Conservation (phyloP, 176 grass and related monocot species). For the Triticum turgidum region DNA sequence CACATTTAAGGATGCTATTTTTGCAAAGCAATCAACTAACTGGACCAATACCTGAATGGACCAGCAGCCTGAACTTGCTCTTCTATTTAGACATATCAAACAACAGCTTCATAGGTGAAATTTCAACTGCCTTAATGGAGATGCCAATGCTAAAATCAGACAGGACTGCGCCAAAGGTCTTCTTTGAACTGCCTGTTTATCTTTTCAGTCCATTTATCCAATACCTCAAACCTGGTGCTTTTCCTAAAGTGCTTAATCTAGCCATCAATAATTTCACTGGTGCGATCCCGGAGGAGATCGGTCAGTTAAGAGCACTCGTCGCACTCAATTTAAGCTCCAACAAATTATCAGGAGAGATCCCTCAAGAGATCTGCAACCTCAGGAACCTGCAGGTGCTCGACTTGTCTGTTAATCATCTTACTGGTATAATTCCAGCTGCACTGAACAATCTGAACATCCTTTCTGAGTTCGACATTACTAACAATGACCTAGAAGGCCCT, state of each 20-base stretch:
- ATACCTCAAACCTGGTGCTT: not conserved
- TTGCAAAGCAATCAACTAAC: no score
- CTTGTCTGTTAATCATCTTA: slow-evolving; percentile 26
- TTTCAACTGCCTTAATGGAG: slow-evolving; percentile 19
- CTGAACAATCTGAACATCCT: slow-evolving; percentile 32
- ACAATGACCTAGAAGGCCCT: slow-evolving; percentile 32
- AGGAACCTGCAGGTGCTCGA: not conserved
- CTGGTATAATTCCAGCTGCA: not conserved
- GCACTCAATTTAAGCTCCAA: not conserved
- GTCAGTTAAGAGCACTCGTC: not conserved
- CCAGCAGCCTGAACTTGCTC: no score
- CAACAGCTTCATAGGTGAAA: slow-evolving; percentile 30
- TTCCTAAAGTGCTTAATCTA: not conserved
- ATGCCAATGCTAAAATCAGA: slow-evolving; percentile 37
- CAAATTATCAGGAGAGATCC: slow-evolving; percentile 5
- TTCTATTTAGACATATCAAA: slow-evolving; percentile 6
- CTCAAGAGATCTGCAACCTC: not conserved
- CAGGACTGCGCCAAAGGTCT: not conserved
- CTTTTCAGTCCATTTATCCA: not conserved
- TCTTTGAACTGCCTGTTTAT: slow-evolving; percentile 19
- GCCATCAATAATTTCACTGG: slow-evolving; percentile 5
- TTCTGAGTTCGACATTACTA: slow-evolving; percentile 4
- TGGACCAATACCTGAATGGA: no score
- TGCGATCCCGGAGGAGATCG: not conserved
- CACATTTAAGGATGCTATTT: no score